Evolutionary conservation across 805 yeast genomes (phyloP).

Genomic region (Pichia exigua): DNA sequence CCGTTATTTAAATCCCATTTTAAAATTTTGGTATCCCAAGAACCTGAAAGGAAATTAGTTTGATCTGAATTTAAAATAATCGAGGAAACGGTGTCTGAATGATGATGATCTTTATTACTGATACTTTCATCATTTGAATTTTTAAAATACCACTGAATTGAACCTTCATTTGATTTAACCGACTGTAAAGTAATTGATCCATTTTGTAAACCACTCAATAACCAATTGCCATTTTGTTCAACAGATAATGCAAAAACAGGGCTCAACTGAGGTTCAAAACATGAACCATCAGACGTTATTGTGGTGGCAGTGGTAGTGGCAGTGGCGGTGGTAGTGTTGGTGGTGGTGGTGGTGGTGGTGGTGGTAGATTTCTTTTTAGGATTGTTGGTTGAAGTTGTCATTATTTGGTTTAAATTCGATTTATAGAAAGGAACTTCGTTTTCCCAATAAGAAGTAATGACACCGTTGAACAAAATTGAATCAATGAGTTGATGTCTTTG

Average conservation of each 20-base stretch:
- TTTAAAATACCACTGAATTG: conserved; percentile 63
- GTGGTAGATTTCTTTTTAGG: conserved; percentile 9
- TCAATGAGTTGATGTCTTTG: conserved; percentile 88
- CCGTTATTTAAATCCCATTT: conserved; percentile 89
- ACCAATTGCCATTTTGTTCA: conserved; percentile 76
- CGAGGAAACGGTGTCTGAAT: conserved; percentile 68
- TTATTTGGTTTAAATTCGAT: conserved; percentile 26
- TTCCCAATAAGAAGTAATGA: conserved; percentile 84
- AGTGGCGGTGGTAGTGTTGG: neutral
- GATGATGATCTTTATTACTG: conserved; percentile 30
- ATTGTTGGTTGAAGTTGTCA: neutral
- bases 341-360: neutral
- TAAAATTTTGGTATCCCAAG: conserved; percentile 79
- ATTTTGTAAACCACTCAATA: conserved; percentile 67
- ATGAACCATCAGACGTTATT: neutral
- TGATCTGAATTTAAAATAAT: conserved; percentile 57
- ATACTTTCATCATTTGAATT: conserved; percentile 21
- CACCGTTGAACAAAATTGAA: conserved; percentile 77
- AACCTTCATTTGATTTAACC: conserved; percentile 75
- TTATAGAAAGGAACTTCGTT: conserved; percentile 77
- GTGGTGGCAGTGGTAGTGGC: neutral
- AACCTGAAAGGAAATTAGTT: conserved; percentile 63
- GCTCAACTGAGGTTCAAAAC: conserved; percentile 45
- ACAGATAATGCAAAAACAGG: conserved; percentile 87
- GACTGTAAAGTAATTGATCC: conserved; percentile 89